Evolutionary conservation across 169 alveolate genomes (phyloP).

Genomic region (Eimeria sp.): DNA sequence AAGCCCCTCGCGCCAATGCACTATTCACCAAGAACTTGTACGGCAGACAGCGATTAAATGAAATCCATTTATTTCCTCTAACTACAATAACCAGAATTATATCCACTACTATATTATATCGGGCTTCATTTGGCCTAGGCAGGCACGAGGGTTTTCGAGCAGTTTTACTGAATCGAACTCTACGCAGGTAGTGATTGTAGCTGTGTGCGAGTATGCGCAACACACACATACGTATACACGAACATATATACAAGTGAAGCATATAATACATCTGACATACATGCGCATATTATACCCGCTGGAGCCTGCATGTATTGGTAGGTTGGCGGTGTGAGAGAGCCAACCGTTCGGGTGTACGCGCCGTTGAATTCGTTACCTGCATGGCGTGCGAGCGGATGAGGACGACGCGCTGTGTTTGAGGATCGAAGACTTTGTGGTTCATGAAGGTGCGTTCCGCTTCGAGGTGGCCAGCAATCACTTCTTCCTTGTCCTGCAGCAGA

Average conservation of each 20-base stretch:
- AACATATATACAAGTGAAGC: no score
- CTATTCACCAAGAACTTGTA: no score
- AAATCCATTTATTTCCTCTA: no score
- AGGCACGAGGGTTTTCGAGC: no score
- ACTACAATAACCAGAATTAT: no score
- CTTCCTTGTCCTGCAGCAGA: conserved; percentile 34
- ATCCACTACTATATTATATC: no score
- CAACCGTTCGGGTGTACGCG: neutral
- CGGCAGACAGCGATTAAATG: no score
- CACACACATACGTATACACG: neutral
- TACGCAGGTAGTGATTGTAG: neutral
- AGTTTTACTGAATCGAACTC: neutral
- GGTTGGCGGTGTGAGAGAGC: neutral
- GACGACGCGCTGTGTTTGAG: conserved; percentile 35
- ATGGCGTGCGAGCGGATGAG: conserved; percentile 16
- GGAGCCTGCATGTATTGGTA: neutral
- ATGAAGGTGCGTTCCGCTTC: conserved; percentile 37
- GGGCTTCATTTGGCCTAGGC: no score
- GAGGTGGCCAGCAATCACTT: conserved; percentile 36
- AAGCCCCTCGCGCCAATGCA: no score
- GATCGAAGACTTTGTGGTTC: conserved; percentile 54
- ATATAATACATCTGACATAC: neutral
- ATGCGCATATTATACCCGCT: neutral
- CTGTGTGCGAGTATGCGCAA: neutral
- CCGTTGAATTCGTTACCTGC: conserved; percentile 10